Evolutionary conservation across 2,329 filamentous ascomycete genomes (phyloP), one percentile per base, ranked within the genome.

Genomic region (Lachnellula suecica): DNA sequence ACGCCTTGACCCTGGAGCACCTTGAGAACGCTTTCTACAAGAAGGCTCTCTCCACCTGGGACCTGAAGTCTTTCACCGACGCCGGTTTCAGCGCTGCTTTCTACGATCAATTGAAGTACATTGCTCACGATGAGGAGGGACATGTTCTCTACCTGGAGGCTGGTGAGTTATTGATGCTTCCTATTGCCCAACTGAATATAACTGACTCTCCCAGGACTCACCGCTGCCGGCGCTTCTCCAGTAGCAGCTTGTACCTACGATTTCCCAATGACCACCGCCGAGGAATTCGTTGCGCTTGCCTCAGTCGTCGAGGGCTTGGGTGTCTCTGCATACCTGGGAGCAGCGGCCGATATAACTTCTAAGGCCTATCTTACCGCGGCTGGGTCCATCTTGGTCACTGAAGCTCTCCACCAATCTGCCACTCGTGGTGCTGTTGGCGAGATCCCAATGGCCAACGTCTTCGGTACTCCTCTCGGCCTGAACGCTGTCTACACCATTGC

Each of bases 1-100:
- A 76, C 46, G 76, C 76, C 19, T 65, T 78, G 45, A 74, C 74
- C 2, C 74, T 82, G 10, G 81, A 83, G 67, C 76, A 81, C 54
- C 76, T 83, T 34, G 85, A 88, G 69, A 73, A 83, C 56, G 74
- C 73, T 46, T 88, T 88, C 71, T 89, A 88, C 71, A 73, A 72
- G 34, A 65, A 84, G 42, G 84, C 79, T 35, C 72, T 88, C 6
- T 68, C 72, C 54, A 82, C 81, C 59, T 87, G 79, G 72, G 74
- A 72, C 31, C 66, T 75, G 50, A 55, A 67, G 2, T 72, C 80
- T 58, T 85, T 85, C 65, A 60, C 68, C 20, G 70, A 68, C 23
- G 79, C 79, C 35, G 81, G 80, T 13, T 78, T 75, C 64, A 67
- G 75, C 44, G 59, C 71, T 0, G 67, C 68, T 3, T 80, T 83